Conservation (phyloP, 352 stramenopile species). For the Phytophthora nicotianae region DNA sequence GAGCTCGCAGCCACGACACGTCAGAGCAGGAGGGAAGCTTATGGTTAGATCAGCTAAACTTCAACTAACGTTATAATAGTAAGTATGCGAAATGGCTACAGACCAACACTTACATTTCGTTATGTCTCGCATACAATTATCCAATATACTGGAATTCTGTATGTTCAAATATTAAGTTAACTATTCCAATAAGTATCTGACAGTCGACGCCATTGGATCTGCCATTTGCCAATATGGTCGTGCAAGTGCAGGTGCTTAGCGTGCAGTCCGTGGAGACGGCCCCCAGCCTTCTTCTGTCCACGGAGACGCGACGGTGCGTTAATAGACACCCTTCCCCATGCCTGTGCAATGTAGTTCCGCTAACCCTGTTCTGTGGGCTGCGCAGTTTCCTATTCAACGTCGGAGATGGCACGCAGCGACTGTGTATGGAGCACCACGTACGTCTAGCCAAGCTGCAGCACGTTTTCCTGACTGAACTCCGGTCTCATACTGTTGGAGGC, state of each 20-base stretch:
- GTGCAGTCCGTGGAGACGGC: constrained; percentile 76
- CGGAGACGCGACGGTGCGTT: constrained; percentile 59
- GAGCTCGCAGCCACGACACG: constrained; percentile 14
- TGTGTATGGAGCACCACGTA: constrained; percentile 93
- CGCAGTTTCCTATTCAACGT: constrained; percentile 91
- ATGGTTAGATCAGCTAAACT: constrained; percentile 1
- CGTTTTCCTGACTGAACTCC: constrained; percentile 88
- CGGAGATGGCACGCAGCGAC: constrained; percentile 86
- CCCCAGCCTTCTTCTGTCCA: constrained; percentile 73
- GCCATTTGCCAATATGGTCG: constrained; percentile 53
- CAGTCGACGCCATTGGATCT: background rate
- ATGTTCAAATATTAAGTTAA: background rate
- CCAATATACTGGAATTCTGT: background rate
- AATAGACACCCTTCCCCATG: background rate
- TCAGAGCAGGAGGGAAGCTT: constrained; percentile 6
- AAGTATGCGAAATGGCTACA: constrained; percentile 7
- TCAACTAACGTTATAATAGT: constrained; percentile 1
- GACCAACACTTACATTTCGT: background rate
- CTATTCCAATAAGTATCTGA: background rate
- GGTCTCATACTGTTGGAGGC: constrained; percentile 77
- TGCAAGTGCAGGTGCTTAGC: constrained; percentile 80
- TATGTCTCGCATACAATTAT: background rate
- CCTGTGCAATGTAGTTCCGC: constrained; percentile 2
- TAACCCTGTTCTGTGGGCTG: constrained; percentile 10
- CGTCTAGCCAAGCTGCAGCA: constrained; percentile 82